Evolutionary conservation across 768 basidiomycete genomes (phyloP).

Genomic region (Tulasnella sp.): DNA sequence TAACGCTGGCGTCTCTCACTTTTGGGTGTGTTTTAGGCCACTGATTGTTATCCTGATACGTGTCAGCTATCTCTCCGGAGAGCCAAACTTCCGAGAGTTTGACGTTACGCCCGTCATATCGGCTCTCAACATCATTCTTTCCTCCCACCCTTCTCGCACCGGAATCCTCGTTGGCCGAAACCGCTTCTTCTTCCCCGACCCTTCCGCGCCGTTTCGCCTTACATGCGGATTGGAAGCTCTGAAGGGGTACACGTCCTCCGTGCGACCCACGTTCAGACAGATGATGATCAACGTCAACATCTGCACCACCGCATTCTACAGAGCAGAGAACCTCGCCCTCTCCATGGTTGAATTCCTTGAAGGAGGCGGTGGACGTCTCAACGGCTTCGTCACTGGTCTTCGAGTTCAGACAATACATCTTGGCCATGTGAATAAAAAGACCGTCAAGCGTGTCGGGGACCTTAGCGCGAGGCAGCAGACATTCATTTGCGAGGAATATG

Average conservation of each 20-base stretch:
- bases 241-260: conserved; percentile 41
- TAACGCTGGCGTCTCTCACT: conserved; percentile 23
- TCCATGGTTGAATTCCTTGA: conserved; percentile 44
- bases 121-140: conserved; percentile 54
- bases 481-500: conserved; percentile 51
- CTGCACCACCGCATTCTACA: conserved; percentile 43
- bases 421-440: conserved; percentile 50
- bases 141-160: conserved; percentile 38
- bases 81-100: conserved; percentile 41
- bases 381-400: conserved; percentile 55
- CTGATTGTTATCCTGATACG: conserved; percentile 12
- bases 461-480: conserved; percentile 36
- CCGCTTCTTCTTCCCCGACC: conserved; percentile 49
- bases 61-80: conserved; percentile 46
- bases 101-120: conserved; percentile 51
- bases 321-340: conserved; percentile 46
- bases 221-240: conserved; percentile 48
- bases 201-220: conserved; percentile 25
- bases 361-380: conserved; percentile 17
- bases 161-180: conserved; percentile 55
- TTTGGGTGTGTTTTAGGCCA: neutral
- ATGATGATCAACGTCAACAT: conserved; percentile 46
- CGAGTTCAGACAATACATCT: conserved; percentile 47
- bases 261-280: conserved; percentile 35
- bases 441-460: conserved; percentile 45